Evolutionary conservation across 345 rosid genomes (phyloP).

Genomic region (Angophora floribunda): DNA sequence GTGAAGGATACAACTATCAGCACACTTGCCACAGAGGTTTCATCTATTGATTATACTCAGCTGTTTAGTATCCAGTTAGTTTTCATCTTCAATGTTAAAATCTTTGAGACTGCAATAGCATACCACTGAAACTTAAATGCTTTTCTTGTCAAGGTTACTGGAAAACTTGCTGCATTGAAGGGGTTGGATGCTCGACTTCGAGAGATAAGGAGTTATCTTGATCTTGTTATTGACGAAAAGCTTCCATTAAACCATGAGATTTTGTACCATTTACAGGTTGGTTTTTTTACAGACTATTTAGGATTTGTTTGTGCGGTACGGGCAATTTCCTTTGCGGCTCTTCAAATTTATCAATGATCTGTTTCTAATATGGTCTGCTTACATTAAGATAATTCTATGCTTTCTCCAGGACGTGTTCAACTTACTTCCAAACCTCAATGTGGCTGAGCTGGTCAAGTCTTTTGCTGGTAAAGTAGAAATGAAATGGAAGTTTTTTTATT

Average conservation of each 20-base stretch:
- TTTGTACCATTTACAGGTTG: constrained; percentile 73
- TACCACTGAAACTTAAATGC: neutral
- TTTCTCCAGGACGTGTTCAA: constrained; percentile 70
- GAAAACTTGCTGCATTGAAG: constrained; percentile 66
- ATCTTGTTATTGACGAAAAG: constrained; percentile 67
- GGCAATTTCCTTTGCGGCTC: neutral
- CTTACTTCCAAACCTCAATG: constrained; percentile 81
- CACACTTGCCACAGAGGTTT: constrained; percentile 79
- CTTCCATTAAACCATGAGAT: constrained; percentile 77
- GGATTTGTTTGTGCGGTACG: neutral
- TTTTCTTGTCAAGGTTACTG: constrained; percentile 40
- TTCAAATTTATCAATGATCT: neutral
- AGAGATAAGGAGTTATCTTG: constrained; percentile 58
- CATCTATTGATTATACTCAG: neutral
- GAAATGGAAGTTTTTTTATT: neutral
- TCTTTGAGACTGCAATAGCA: neutral
- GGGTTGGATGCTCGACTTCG: constrained; percentile 65
- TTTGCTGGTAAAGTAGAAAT: constrained; percentile 55
- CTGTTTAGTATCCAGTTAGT: neutral
- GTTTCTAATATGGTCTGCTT: neutral
- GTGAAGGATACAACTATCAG: constrained; percentile 88
- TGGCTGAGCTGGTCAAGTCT: constrained; percentile 57
- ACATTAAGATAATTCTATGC: neutral
- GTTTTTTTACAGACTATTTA: neutral
- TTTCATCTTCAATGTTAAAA: neutral